Base-by-base conservation (phyloP, 257 asterid species). In the Capsicum chinense region DNA sequence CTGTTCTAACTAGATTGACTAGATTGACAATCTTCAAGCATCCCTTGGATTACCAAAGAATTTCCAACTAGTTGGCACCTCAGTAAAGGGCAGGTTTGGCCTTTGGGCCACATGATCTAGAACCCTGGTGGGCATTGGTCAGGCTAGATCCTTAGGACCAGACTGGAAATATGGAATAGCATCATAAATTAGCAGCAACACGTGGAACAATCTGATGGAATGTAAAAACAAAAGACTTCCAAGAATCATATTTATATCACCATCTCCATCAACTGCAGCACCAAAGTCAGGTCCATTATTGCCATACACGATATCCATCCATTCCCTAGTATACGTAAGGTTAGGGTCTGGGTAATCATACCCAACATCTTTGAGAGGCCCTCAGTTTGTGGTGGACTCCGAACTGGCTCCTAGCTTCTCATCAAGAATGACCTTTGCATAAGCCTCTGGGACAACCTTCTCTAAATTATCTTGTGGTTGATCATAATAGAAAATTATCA, bases 1-100 rank as follows among this genome's bases (percentile, higher is more conserved):
- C 98, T 26, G 97, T 96, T 81, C 98, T 26, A 26, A 1, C 33
- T 26, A 26, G 33, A 26, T 26, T 26, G 33, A 26, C 33, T 26
- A 96, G 69, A 96, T 91, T 44, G 98, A 96, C 90, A 96, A 84
- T 57, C 93, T 89, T 58, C 92, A 94, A 17, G 97, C 97, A 86
- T 96, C 98, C 99, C 93, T 96, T 76, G 95, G 92, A 90, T 96
- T 93, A 74, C 98, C 99, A 54, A 96, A 93, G 88, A 92, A 96
- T 83, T 94, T 94, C 99, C 99, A 96, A 82, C 98, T 98, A 78
- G 99, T 93, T 56, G 99, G 98, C 69, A 96, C 99, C 99, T 92
- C 98, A 58, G 87, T 92, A 84, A 94, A 92, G 5, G 97, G 95
- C 85, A 96, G 95, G 86, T 92, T 86, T 83, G 94, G 88, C 87